Evolutionary conservation across 768 basidiomycete species (phyloP), one percentile per base, ranked within the genome.

Genomic region (Mycena venus): DNA sequence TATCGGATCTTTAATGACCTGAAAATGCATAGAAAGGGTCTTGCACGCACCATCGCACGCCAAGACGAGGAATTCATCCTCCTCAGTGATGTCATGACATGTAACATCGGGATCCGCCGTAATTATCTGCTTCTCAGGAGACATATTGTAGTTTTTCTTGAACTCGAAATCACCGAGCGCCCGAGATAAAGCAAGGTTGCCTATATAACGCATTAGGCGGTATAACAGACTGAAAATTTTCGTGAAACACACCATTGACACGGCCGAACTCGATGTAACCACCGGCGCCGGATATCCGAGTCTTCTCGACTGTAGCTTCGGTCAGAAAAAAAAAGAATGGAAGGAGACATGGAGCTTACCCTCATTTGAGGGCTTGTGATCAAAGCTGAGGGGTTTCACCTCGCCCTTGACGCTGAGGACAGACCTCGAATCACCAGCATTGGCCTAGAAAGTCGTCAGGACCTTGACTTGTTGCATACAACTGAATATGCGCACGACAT

Each of bases 121-220:
- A 78, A 99, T 98, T 71, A 97, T 93, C 84, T 99, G 98, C 61
- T 91, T 90, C 84, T 99, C 98, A 21, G 97, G 93, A 49, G 90
- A 83, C 12, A 99, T 83, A 21, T 89, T 84, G 60, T 91, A 90
- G 81, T 97, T 98, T 86, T 98, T 97, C 88, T 99, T 99, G 90
- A 98, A 99, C 76, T 98, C 96, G 82, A 99, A 99, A 83, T 99
- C 98, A 68, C 98, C 98, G 31, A 99, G 86, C 5, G 98, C 98
- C 78, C 98, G 90, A 19, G 97, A 97, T 44, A 99, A 85, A 0
- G 98, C 98, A 69, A 99, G 92, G 81, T 99, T 99, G 75, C 98
- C 97, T 98, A 78, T 17, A 19, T 36, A 55, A 32, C 21, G 61
- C 32, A 59, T 68, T 73, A 68, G 63, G 34, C 72, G 58, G 42